Conservation (phyloP, 257 asterid species). For the Capsicum chinense region DNA sequence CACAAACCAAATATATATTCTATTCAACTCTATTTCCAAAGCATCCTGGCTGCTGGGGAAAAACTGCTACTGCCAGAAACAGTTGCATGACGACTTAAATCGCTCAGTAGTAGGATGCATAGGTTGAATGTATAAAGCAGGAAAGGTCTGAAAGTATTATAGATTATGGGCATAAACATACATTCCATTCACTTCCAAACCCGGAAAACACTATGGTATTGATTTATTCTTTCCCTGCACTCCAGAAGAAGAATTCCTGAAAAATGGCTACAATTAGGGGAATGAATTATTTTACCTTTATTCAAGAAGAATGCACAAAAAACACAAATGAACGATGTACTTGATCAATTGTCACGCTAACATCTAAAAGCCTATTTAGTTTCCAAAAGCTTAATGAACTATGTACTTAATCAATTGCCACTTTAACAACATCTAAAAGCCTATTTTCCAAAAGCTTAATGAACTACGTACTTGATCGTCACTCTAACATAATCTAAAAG, state of each 20-base stretch:
- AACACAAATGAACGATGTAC: background rate
- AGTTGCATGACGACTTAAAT: background rate
- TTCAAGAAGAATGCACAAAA: background rate
- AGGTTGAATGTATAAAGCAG: background rate
- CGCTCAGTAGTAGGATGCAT: background rate
- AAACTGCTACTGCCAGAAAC: slow-evolving; percentile 9
- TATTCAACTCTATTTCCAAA: background rate
- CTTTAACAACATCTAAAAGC: background rate
- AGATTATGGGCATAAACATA: background rate
- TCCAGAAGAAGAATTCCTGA: background rate
- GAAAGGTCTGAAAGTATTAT: background rate
- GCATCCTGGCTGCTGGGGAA: background rate
- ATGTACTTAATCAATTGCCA: background rate
- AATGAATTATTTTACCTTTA: background rate
- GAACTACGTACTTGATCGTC: background rate
- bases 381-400: background rate
- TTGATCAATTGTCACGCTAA: background rate
- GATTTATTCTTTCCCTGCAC: background rate
- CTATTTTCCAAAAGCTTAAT: background rate
- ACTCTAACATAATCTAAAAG: background rate
- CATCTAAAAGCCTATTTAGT: slow-evolving; percentile 3
- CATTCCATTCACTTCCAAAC: background rate
- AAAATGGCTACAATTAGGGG: slow-evolving; percentile 19
- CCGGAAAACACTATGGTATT: background rate
- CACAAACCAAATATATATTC: background rate